Evolutionary conservation across 2,329 filamentous ascomycete species (phyloP), one percentile per base, ranked within the genome.

Genomic region (Aspergillus amoenus): DNA sequence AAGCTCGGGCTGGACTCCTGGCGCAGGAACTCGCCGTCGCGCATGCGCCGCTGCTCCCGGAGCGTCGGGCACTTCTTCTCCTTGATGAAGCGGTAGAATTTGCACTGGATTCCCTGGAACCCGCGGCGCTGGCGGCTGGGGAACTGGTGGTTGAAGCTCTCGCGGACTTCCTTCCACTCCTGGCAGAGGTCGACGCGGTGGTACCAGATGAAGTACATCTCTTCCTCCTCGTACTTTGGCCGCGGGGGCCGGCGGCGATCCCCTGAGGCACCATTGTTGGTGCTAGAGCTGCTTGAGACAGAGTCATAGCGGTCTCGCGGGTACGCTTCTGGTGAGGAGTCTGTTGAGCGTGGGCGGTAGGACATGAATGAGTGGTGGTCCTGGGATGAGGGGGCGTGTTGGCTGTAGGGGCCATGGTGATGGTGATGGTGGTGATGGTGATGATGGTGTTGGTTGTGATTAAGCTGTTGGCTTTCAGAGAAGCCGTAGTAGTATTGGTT

Each of bases 171-270:
- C 58, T 75, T 76, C 78, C 78, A 80, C 58, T 78, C 73, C 65
- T 78, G 72, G 45, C 70, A 70, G 24, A 79, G 69, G 61, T 80
- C 78, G 24, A 76, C 76, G 7, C 77, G 76, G 64, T 79, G 75
- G 61, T 80, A 80, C 78, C 78, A 80, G 59, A 80, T 79, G 58
- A 80, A 80, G 64, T 76, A 77, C 69, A 75, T 75, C 58, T 80
- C 76, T 66, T 80, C 78, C 51, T 76, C 71, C 44, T 73, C 73
- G 65, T 80, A 80, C 65, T 77, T 78, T 24, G 76, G 77, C 5
- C 77, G 71, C n/a, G 76, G 74, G 5, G 73, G 68, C 4, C 76
- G 73, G 8, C 75, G 74, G 15, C 72, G 70, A 52, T 76, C 74
- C 15, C 12, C 34, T n/a, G 34, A 37, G 12, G 12, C 34, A n/a